A percentile compares a stretch with the other conserved stretches of the same genome.
phyloP scores from a whole-genome alignment of 768 basidiomycete species.

The Lactarius hatsudake region DNA sequence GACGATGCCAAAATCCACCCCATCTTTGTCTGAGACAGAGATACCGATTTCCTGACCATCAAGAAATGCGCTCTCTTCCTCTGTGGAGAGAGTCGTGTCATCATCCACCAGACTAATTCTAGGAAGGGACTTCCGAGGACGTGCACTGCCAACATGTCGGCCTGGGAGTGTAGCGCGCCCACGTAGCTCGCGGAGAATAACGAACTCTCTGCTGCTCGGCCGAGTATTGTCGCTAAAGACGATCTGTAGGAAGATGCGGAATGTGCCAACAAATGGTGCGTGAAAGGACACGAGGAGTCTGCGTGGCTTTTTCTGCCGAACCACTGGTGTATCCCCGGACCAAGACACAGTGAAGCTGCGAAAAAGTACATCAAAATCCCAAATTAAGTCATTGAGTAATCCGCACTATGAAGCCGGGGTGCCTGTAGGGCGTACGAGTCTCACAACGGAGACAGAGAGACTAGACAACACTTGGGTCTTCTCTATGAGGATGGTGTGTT shows the following conservation, averaged over 20 bases:
- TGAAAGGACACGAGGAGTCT: slow-evolving; percentile 9
- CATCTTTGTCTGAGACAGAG: slow-evolving; percentile 29
- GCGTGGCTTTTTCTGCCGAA: background rate
- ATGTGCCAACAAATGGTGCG: background rate
- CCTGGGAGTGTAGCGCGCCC: background rate
- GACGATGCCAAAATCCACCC: slow-evolving; percentile 52
- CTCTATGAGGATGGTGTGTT: background rate
- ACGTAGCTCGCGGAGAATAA: slow-evolving; percentile 7
- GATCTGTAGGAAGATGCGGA: background rate
- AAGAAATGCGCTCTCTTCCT: background rate
- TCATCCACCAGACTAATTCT: background rate
- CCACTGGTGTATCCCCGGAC: background rate
- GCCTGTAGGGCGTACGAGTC: background rate
- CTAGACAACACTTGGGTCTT: background rate
- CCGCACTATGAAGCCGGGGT: slow-evolving; percentile 5
- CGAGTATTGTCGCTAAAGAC: slow-evolving; percentile 1
- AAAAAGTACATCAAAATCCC: background rate
- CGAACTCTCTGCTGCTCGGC: background rate
- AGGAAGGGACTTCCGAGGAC: background rate
- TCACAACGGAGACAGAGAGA: background rate
- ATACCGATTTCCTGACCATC: slow-evolving; percentile 53
- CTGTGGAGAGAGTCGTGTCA: background rate
- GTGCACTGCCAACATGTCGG: background rate
- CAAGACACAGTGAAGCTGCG: slow-evolving; percentile 3
- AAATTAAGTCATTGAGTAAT: background rate